Conservation (phyloP, 2,329 filamentous ascomycete species). For the Epichloe elymi region DNA sequence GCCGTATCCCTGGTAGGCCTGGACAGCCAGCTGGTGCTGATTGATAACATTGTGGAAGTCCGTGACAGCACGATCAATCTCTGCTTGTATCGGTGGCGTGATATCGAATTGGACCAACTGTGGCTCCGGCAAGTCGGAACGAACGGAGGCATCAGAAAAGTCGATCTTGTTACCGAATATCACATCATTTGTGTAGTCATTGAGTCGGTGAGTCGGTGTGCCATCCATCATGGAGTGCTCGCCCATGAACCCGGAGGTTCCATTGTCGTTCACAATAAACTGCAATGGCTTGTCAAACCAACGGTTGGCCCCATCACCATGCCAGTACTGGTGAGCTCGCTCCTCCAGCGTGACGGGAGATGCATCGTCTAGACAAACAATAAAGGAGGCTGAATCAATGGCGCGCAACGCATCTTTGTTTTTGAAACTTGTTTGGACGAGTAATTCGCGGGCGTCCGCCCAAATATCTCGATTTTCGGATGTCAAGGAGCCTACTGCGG, state of each 20-base stretch:
- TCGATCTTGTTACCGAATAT: slow-evolving; percentile 94
- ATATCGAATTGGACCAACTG: slow-evolving; percentile 65
- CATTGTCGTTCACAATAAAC: slow-evolving; percentile 97
- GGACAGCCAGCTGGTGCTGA: slow-evolving; percentile 81
- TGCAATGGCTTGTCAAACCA: slow-evolving; percentile 98
- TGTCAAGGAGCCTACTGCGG: slow-evolving; percentile 73
- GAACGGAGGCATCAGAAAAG: slow-evolving; percentile 63
- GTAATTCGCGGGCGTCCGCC: slow-evolving; percentile 66
- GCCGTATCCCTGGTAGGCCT: slow-evolving; percentile 93
- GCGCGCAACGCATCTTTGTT: slow-evolving; percentile 68
- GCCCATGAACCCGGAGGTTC: slow-evolving; percentile 92
- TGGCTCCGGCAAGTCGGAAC: slow-evolving; percentile 76
- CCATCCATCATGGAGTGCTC: slow-evolving; percentile 99
- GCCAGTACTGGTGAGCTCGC: slow-evolving; percentile 94
- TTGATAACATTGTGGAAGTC: slow-evolving; percentile 76
- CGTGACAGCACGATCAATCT: slow-evolving; percentile 64
- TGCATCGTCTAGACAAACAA: slow-evolving; percentile 88
- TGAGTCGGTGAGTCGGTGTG: slow-evolving; percentile 90
- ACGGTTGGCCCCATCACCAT: slow-evolving; percentile 87
- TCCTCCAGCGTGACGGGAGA: slow-evolving; percentile 87
- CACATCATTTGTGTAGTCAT: slow-evolving; percentile 83
- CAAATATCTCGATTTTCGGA: slow-evolving; percentile 89
- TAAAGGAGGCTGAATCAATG: slow-evolving; percentile 80
- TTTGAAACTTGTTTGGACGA: slow-evolving; percentile 62
- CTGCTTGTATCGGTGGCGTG: slow-evolving; percentile 56